Conservation (phyloP, 805 yeast genomes). For the Saccharomycopsis fermentans region DNA sequence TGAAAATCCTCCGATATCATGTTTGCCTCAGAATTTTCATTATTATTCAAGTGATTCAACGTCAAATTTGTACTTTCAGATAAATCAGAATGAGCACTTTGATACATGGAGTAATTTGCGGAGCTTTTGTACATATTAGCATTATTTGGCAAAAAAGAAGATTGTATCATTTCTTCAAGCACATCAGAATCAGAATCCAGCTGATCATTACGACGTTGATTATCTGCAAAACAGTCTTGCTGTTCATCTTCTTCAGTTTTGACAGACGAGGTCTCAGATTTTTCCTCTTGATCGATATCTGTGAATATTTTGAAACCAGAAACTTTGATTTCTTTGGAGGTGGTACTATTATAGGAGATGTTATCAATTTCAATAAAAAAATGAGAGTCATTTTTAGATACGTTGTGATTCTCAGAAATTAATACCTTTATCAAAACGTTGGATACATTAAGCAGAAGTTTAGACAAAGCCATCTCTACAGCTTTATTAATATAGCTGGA, state of each 20-base stretch:
- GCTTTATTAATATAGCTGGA: conserved; percentile 35
- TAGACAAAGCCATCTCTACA: conserved; percentile 55
- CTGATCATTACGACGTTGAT: not conserved
- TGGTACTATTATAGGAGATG: conserved; percentile 35
- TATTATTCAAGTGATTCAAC: conserved; percentile 11
- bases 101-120: conserved; percentile 12
- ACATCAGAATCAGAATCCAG: conserved; percentile 19
- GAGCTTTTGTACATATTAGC: not conserved
- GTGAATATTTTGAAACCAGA: conserved; percentile 31
- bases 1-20: not conserved
- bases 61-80: conserved; percentile 18
- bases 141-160: conserved; percentile 21
- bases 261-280: conserved; percentile 8
- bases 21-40: not conserved
- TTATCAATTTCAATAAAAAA: conserved; percentile 25
- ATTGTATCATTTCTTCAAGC: conserved; percentile 25
- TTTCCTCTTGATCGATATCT: conserved; percentile 20
- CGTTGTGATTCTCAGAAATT: conserved; percentile 31
- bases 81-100: conserved; percentile 16
- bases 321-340: conserved; percentile 32
- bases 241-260: conserved; percentile 23
- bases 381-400: not conserved
- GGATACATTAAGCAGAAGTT: conserved; percentile 41
- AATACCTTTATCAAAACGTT: conserved; percentile 40
- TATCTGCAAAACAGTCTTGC: conserved; percentile 25